phyloP scores from a whole-genome alignment of 352 stramenopile genomes.

The Chrysophaeum taylorii region DNA sequence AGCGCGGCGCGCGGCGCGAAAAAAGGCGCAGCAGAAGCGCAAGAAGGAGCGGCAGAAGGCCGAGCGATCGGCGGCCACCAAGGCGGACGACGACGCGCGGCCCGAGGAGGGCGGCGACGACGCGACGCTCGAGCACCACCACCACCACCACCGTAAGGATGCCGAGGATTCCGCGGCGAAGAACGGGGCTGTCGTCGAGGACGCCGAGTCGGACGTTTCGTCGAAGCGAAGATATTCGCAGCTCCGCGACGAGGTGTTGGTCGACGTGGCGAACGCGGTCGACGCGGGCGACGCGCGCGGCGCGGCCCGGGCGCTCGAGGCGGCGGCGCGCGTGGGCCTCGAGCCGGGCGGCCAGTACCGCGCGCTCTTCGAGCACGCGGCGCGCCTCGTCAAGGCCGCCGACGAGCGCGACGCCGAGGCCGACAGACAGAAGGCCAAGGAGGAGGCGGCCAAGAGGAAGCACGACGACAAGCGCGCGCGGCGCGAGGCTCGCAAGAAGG shows the following conservation, averaged over 20 bases:
- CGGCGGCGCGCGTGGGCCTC: not conserved
- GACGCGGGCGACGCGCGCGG: not conserved
- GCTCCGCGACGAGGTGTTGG: not conserved
- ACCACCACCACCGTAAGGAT: too few species aligned
- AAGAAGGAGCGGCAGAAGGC: not conserved
- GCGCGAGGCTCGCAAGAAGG: not conserved
- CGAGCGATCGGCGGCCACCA: too few species aligned
- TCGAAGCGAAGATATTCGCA: too few species aligned
- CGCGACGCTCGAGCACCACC: not conserved
- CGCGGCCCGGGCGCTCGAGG: not conserved
- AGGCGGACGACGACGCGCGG: not conserved
- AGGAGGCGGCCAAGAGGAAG: not conserved
- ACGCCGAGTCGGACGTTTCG: too few species aligned
- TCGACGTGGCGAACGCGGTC: constrained; percentile 3
- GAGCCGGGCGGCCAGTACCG: constrained; percentile 1
- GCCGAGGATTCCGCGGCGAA: too few species aligned
- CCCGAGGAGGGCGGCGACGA: not conserved
- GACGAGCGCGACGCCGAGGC: not conserved
- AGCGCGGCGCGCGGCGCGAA: not conserved
- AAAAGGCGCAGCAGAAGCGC: constrained; percentile 12
- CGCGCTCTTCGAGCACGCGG: constrained; percentile 2
- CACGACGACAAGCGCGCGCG: not conserved
- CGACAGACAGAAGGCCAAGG: not conserved
- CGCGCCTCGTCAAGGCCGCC: not conserved
- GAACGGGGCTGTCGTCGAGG: too few species aligned